Conservation (phyloP, 1,139 yeast species). For the Geotrichum bryndzae region DNA sequence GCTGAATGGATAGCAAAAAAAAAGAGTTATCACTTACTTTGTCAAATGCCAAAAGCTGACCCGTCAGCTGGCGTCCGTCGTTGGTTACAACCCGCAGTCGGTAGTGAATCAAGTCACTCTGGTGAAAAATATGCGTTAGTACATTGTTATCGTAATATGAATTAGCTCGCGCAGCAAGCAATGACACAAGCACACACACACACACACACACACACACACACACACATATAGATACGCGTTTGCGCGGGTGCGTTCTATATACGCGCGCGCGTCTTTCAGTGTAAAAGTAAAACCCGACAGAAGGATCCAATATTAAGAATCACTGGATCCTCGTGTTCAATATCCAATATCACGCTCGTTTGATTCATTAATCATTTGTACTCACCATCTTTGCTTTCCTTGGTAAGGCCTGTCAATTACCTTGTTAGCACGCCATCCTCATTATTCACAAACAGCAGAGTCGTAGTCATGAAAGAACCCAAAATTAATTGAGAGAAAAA, state of each 20-base stretch:
- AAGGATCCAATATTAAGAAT: not conserved
- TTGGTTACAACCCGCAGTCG: slow-evolving; percentile 65
- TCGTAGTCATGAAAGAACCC: not conserved
- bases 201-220: not conserved
- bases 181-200: not conserved
- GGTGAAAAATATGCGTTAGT: not conserved
- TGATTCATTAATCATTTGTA: not conserved
- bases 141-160: not conserved
- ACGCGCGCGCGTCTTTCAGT: too few relatives aligned
- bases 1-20: not conserved
- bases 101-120: slow-evolving; percentile 57
- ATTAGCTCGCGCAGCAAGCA: not conserved
- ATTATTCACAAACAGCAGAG: not conserved
- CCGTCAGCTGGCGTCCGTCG: slow-evolving; percentile 72
- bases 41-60: slow-evolving; percentile 82
- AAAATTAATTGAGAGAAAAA: too few relatives aligned
- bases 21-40: slow-evolving; percentile 34
- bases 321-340: not conserved
- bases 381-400: not conserved
- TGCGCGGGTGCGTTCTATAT: too few relatives aligned
- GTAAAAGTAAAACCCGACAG: not conserved
- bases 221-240: not conserved
- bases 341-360: not conserved
- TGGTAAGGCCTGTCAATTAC: not conserved
- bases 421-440: not conserved